A percentile compares a stretch with the other conserved stretches of the same genome.
Conservation (phyloP, 805 yeast species). For the Citeromyces nyonsensis region DNA sequence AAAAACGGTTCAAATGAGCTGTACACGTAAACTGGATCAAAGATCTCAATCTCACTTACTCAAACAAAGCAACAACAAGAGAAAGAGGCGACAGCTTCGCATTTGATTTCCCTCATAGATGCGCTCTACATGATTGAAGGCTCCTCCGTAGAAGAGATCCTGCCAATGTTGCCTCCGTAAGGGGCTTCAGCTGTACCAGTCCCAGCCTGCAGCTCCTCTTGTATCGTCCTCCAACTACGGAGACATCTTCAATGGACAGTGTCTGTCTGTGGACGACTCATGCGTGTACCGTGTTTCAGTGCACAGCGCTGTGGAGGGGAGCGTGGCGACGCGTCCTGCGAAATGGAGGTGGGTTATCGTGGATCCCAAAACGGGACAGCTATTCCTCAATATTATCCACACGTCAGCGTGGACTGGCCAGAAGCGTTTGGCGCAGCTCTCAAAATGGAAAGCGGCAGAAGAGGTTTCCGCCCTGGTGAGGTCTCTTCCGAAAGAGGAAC, state of each 20-base stretch:
- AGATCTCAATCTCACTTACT: too few relatives aligned
- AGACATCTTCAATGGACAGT: slow-evolving; percentile 74
- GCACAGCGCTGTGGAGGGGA: slow-evolving; percentile 87
- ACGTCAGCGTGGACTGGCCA: slow-evolving; percentile 97
- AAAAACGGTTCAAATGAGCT: too few relatives aligned
- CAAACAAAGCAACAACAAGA: too few relatives aligned
- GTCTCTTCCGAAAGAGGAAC: slow-evolving; percentile 84
- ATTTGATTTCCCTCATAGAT: too few relatives aligned
- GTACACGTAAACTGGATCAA: too few relatives aligned
- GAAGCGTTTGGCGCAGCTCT: slow-evolving; percentile 79
- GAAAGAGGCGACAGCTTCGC: too few relatives aligned
- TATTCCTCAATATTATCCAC: slow-evolving; percentile 79
- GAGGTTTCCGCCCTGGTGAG: slow-evolving; percentile 86
- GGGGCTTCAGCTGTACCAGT: slow-evolving; percentile 84
- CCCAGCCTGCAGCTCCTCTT: slow-evolving; percentile 86
- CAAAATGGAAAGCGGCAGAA: slow-evolving; percentile 98
- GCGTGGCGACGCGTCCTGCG: slow-evolving; percentile 78
- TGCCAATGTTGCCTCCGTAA: too few relatives aligned
- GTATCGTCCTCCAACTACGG: slow-evolving; percentile 82
- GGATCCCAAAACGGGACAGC: slow-evolving; percentile 83
- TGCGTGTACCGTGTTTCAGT: slow-evolving; percentile 89
- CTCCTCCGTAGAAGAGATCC: too few relatives aligned
- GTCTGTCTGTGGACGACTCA: slow-evolving; percentile 80
- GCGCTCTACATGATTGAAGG: too few relatives aligned
- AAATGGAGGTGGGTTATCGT: slow-evolving; percentile 87